Evolutionary conservation across 2,329 filamentous ascomycete species (phyloP).

Genomic region (Epicoccum nigrum): DNA sequence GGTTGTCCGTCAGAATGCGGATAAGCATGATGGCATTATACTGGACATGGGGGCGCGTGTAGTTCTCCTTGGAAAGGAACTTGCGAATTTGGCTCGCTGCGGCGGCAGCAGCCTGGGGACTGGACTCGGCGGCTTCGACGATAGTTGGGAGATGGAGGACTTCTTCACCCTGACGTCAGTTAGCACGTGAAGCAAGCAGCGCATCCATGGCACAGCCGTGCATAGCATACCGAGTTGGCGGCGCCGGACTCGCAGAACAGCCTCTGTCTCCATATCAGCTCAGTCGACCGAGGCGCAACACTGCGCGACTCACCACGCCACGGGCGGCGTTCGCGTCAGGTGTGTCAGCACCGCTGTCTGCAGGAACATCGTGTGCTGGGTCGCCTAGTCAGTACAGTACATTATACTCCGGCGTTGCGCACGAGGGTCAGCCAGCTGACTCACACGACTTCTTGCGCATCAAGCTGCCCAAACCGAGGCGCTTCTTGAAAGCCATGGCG

Average conservation of each 20-base stretch:
- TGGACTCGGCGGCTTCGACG: slow-evolving; percentile 93
- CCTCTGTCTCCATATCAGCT: slow-evolving; percentile 59
- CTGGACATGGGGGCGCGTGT: slow-evolving; percentile 71
- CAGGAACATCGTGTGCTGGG: slow-evolving; percentile 36
- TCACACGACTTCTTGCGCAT: slow-evolving; percentile 42
- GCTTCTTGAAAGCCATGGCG: slow-evolving; percentile 50
- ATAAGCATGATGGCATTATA: slow-evolving; percentile 97
- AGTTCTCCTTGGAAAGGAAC: slow-evolving; percentile 76
- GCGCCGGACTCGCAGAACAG: slow-evolving; percentile 80
- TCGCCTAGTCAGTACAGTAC: slow-evolving; percentile 20
- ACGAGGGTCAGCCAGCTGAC: slow-evolving; percentile 9
- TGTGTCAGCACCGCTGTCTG: slow-evolving; percentile 56
- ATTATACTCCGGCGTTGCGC: neutral
- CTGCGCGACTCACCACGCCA: slow-evolving; percentile 65
- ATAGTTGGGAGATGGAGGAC: slow-evolving; percentile 91
- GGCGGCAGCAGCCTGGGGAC: slow-evolving; percentile 80
- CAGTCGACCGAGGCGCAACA: slow-evolving; percentile 5
- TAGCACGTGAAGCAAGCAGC: slow-evolving; percentile 1
- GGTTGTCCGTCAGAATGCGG: slow-evolving; percentile 90
- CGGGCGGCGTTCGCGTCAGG: slow-evolving; percentile 71
- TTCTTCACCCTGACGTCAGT: slow-evolving; percentile 72
- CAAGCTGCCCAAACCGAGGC: slow-evolving; percentile 44
- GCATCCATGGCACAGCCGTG: neutral
- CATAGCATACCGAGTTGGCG: slow-evolving; percentile 52
- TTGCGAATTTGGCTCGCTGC: slow-evolving; percentile 82